Evolutionary conservation across 1,284 basidiomycete species (phyloP), one percentile per base, ranked within the genome.

Genomic region (Puccinia coronata): DNA sequence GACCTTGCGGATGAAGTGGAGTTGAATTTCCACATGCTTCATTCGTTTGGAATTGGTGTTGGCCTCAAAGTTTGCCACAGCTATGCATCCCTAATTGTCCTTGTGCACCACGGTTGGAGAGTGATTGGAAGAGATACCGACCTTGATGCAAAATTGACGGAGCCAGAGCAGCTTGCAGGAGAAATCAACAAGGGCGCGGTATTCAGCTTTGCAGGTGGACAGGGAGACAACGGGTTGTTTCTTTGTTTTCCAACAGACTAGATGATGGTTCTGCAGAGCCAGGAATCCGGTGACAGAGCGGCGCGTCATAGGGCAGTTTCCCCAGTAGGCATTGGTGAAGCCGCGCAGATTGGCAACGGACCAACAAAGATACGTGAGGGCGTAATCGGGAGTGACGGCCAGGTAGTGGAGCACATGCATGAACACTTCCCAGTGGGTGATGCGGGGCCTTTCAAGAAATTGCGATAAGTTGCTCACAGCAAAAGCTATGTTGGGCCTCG

Each of bases 251-350:
- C 70, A 72, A 55, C 25, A 3, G 1, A 72, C 20, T 1, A 72
- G 28, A 31, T 55, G 39, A 6, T 36, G 3, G 20, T 72, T 49
- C 6, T 31, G 6, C 5, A 55, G 25, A 2, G 28, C 4, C 4
- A 72, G 43, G 25, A 53, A 72, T 11, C 72, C 72, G 23, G 34
- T 57, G 39, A 55, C 36, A 1, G 55, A 74, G 1, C 36, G 1
- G 4, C 55, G 16, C 9, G 72, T 39, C 5, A 12, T n/a, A 25
- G 31, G 55, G 23, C 16, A 74, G 39, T 39, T 41, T 6, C 72
- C 75, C 75, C 75, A 78, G 23, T 78, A 61, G 8, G 75, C 36
- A 63, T 76, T 57, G 4, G 43, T 49, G 49, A 23, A 69, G 31
- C 41, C 63, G 4, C 34, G 9, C 0, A 65, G 61, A 63, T 2